phyloP scores from a whole-genome alignment of 495 filamentous ascomycete genomes.

The Penicillium argentinense region DNA sequence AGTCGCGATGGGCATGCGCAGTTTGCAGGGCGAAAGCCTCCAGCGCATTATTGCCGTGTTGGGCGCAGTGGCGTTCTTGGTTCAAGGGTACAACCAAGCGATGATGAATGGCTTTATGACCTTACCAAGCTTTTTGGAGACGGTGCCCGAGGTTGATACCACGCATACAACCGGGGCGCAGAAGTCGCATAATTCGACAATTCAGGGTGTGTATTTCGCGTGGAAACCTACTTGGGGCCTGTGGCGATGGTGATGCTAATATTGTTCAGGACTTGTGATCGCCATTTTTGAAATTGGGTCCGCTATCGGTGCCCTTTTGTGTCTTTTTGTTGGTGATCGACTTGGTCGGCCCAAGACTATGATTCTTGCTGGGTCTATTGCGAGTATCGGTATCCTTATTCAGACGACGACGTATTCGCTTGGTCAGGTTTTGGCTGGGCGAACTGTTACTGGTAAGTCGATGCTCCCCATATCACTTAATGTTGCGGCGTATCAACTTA shows the following conservation, averaged over 20 bases:
- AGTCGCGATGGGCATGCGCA: conserved; percentile 5
- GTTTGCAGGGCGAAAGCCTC: conserved; percentile 11
- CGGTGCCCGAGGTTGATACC: conserved; percentile 13
- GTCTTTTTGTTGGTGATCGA: conserved; percentile 9
- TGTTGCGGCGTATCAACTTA: too few relatives aligned
- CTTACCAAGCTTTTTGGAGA: conserved; percentile 10
- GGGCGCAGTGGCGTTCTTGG: conserved; percentile 20
- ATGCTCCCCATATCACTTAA: too few relatives aligned
- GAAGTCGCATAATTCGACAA: conserved; percentile 9
- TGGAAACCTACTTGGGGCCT: too few relatives aligned
- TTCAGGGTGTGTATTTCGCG: conserved; percentile 10
- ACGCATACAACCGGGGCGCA: conserved; percentile 7
- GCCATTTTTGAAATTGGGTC: conserved; percentile 18
- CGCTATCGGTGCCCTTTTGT: conserved; percentile 14
- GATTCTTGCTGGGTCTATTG: conserved; percentile 10
- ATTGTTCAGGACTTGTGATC: conserved; percentile 3
- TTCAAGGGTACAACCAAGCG: conserved; percentile 23
- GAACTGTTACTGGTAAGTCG: conserved; percentile 16
- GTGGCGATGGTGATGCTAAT: not conserved
- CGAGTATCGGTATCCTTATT: conserved; percentile 9
- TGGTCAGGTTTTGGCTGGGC: conserved; percentile 8
- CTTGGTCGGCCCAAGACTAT: conserved; percentile 13
- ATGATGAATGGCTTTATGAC: conserved; percentile 22
- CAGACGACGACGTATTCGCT: conserved; percentile 14
- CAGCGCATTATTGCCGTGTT: conserved; percentile 13